Percentiles rank a stretch among this genome's conserved stretches.
Conservation (phyloP, 2,329 filamentous ascomycete species). For the Tolypocladium album region DNA sequence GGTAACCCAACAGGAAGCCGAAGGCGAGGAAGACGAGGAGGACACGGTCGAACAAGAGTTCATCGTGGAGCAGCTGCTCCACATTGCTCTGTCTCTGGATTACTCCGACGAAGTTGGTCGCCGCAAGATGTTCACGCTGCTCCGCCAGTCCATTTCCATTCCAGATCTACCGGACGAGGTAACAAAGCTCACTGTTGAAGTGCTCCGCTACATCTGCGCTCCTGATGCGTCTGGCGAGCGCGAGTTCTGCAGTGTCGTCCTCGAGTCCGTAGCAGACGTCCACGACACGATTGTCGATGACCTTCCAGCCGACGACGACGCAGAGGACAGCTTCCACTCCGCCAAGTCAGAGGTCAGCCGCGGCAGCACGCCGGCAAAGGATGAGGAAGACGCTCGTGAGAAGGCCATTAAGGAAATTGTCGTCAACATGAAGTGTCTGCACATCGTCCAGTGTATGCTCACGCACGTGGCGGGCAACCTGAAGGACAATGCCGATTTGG, state of each 20-base stretch:
- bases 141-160: conserved; percentile 76
- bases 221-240: conserved; percentile 62
- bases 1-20: conserved; percentile 41
- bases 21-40: conserved; percentile 61
- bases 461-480: conserved; percentile 83
- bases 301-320: conserved; percentile 41
- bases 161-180: conserved; percentile 85
- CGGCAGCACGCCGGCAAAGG: conserved; percentile 43
- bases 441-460: conserved; percentile 96
- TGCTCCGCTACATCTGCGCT: conserved; percentile 74
- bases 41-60: conserved; percentile 88
- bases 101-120: conserved; percentile 96
- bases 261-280: conserved; percentile 92
- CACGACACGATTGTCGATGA: conserved; percentile 85
- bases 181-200: conserved; percentile 77
- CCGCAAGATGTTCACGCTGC: conserved; percentile 87
- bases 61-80: conserved; percentile 86
- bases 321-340: conserved; percentile 77
- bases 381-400: conserved; percentile 54
- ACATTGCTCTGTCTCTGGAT: conserved; percentile 84
- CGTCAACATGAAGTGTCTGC: conserved; percentile 96
- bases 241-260: conserved; percentile 74
- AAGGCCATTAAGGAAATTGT: conserved; percentile 86
- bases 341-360: conserved; percentile 76
- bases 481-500: conserved; percentile 82